These are phyloP conservation scores for Citrus medica DNA, from an alignment of 345 rosid genomes.

Conservation along the genomic window DNA sequence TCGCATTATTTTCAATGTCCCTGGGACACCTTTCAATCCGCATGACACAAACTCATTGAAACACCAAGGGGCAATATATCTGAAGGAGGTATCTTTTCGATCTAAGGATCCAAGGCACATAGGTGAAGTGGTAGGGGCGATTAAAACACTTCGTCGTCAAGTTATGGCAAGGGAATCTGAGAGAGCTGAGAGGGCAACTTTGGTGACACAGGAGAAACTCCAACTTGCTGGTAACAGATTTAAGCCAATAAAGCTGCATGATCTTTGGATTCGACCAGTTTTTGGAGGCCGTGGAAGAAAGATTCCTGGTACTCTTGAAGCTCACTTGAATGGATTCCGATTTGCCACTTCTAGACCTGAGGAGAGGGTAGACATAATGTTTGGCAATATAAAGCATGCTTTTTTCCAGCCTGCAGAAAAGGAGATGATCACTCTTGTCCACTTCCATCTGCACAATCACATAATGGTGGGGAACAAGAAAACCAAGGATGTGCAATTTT, in stretches of 20 bases:
- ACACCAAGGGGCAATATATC: conserved; percentile 67
- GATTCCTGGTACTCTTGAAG: conserved; percentile 82
- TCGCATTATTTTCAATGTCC: conserved; percentile 76
- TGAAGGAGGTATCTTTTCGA: conserved; percentile 85
- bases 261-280: conserved; percentile 84
- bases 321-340: conserved; percentile 80
- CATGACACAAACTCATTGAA: conserved; percentile 70
- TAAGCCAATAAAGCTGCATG: conserved; percentile 78
- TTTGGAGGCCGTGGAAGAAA: conserved; percentile 94
- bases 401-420: conserved; percentile 96
- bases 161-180: conserved; percentile 87
- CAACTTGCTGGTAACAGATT: conserved; percentile 80
- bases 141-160: conserved; percentile 76
- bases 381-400: conserved; percentile 80
- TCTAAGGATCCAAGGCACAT: conserved; percentile 91
- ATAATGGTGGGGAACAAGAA: conserved; percentile 94
- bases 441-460: conserved; percentile 90
- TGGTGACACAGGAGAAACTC: conserved; percentile 87
- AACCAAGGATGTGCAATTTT: conserved; percentile 94
- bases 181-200: conserved; percentile 86
- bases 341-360: conserved; percentile 75
- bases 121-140: conserved; percentile 78
- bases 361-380: conserved; percentile 85
- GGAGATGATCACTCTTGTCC: conserved; percentile 85
- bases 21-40: conserved; percentile 82